Evolutionary conservation across 306 rosid species (phyloP).

Genomic region (Abrus precatorius): DNA sequence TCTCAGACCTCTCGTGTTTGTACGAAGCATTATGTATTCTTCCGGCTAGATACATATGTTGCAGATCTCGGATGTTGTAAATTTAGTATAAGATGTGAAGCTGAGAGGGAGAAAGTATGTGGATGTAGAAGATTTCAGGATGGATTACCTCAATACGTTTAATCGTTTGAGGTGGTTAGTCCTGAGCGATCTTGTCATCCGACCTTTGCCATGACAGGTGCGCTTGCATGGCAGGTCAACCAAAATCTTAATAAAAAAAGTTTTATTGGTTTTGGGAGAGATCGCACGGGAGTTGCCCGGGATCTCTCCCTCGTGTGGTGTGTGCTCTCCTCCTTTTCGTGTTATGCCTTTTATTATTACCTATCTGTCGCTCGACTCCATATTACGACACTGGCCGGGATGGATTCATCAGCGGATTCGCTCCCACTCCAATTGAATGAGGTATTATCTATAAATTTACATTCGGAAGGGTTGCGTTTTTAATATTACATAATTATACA

Average conservation of each 20-base stretch:
- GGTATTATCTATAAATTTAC: conserved; percentile 47
- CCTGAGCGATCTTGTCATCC: conserved; percentile 72
- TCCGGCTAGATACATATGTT: neutral
- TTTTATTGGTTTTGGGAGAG: conserved; percentile 65
- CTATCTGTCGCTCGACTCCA: neutral
- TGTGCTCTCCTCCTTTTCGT: conserved; percentile 50
- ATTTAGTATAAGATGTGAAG: conserved; percentile 18
- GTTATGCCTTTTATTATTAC: conserved; percentile 36
- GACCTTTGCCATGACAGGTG: conserved; percentile 99
- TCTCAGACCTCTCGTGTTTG: neutral
- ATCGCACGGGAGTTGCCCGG: conserved; percentile 93
- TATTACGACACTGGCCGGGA: conserved; percentile 1
- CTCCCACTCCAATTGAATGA: neutral
- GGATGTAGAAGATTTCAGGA: conserved; percentile 69
- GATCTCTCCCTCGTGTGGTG: conserved; percentile 69
- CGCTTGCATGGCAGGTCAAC: conserved; percentile 99
- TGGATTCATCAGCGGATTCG: conserved; percentile 21
- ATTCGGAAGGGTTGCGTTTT: neutral
- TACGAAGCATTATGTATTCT: neutral
- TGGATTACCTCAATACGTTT: conserved; percentile 10
- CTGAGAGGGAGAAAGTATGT: neutral
- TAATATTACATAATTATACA: too few species aligned
- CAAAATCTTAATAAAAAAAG: conserved; percentile 59
- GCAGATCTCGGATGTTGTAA: conserved; percentile 36
- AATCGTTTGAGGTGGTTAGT: conserved; percentile 15